Base-by-base conservation (phyloP, 2,329 filamentous ascomycete species). In the Plectosphaerella plurivora region DNA sequence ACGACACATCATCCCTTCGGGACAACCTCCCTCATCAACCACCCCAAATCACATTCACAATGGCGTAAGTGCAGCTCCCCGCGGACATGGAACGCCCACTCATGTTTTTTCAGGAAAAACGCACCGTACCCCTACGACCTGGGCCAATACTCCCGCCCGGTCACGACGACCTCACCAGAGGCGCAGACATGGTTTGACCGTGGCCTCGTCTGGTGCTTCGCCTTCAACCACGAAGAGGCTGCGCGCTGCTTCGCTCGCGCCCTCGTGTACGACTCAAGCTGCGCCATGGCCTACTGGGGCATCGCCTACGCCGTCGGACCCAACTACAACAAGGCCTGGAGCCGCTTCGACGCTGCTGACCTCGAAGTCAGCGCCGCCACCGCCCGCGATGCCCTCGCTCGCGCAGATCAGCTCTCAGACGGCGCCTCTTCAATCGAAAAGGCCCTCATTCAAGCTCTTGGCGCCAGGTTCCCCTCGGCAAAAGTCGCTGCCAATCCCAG, bases 271-370 rank as follows among this genome's bases (percentile, higher is more conserved):
- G 86, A 89, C 55, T 55, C 69, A 0, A 56, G 65, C 2, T 87
- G 81, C 53, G 76, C 78, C 25, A 82, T 89, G 73, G 84, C 82
- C 3, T 78, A 86, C 60, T 89, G 86, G 86, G 86, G 86, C 0
- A 68, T 88, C 5, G 84, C 88, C 0, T 91, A 88, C 63, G 75
- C 85, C 1, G 69, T 88, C 0, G 89, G 88, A 0, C 88, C 89
- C 4, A 91, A 93, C 62, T 85, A 84, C 66, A 82, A 92, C 70
- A 90, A 91, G 61, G 83, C 88, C 0, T 91, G 89, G 89, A 78
- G 82, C 25, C 75, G 82, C 22, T 90, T 91, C 58, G 86, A 87
- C 51, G 68, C 75, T 1, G 68, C 73, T 0, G 88, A 91, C 57
- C 70, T 86, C 5, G 66, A 73, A 10, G 65, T 61, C 0, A 79